A percentile compares a stretch with the other conserved stretches of the same genome.
Conservation (phyloP, 75 land plant genomes). For the Picea sitchensis region DNA sequence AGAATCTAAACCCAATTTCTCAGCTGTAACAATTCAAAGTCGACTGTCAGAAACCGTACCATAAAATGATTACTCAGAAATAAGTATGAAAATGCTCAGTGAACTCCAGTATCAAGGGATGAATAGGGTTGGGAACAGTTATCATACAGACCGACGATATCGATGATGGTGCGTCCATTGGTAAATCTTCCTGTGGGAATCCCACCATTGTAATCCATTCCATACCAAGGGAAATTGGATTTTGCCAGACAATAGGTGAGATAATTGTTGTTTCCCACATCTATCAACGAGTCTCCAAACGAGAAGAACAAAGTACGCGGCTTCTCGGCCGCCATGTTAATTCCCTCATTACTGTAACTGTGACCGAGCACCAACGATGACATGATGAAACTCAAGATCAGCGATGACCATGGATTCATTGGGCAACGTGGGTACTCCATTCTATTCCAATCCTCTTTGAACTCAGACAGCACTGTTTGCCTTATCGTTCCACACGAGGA, state of each 20-base stretch:
- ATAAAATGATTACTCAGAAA: neutral
- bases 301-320: neutral
- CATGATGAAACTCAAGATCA: too few relatives aligned
- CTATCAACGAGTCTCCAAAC: conserved; percentile 24
- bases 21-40: conserved; percentile 28
- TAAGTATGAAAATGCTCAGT: neutral
- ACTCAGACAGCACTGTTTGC: too few relatives aligned
- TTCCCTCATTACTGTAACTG: too few relatives aligned
- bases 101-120: neutral
- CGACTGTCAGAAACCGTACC: neutral
- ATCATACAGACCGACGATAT: conserved; percentile 9
- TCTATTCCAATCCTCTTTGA: too few relatives aligned
- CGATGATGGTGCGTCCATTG: conserved; percentile 18
- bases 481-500: too few relatives aligned
- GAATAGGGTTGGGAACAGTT: neutral
- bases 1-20: conserved; percentile 43
- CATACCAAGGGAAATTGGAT: conserved; percentile 10
- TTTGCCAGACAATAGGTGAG: conserved; percentile 10
- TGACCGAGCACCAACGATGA: too few relatives aligned
- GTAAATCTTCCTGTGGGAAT: conserved; percentile 26
- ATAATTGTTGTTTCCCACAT: conserved; percentile 25
- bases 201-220: conserved; percentile 24
- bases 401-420: too few relatives aligned
- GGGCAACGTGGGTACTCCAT: too few relatives aligned
- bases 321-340: too few relatives aligned